Conservation (phyloP, 225 moss, liverwort and hornwort species). For the Sphagnum contortum region DNA sequence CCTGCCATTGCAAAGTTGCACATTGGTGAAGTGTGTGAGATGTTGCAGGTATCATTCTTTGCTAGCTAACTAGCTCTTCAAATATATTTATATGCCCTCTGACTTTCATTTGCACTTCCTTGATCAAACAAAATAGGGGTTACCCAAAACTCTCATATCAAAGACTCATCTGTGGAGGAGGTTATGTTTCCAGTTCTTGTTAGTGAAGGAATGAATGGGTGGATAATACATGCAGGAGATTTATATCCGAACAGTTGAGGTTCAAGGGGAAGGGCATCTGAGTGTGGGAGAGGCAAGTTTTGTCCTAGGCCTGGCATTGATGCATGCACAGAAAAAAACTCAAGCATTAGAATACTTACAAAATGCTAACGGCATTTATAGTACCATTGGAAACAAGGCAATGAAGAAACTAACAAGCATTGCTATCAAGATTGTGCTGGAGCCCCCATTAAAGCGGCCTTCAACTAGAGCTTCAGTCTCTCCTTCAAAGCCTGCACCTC, state of each 20-base stretch:
- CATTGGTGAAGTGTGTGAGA: conserved; percentile 53
- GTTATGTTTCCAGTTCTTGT: background rate
- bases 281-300: conserved; percentile 63
- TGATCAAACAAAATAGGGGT: too few relatives aligned
- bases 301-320: conserved; percentile 58
- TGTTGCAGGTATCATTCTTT: conserved; percentile 48
- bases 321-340: conserved; percentile 22
- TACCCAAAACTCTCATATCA: too few relatives aligned
- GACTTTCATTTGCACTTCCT: background rate
- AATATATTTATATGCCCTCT: too few relatives aligned
- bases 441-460: too few relatives aligned
- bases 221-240: conserved; percentile 38
- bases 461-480: too few relatives aligned
- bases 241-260: conserved; percentile 35
- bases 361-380: conserved; percentile 22
- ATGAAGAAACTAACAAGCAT: too few relatives aligned
- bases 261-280: conserved; percentile 17
- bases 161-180: too few relatives aligned
- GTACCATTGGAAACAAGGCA: background rate
- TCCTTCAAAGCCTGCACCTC: too few relatives aligned
- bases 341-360: conserved; percentile 39
- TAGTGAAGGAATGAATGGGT: background rate
- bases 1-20: conserved; percentile 42
- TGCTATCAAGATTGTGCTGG: too few relatives aligned
- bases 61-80: background rate